Evolutionary conservation across 495 filamentous ascomycete genomes (phyloP), one percentile per base, ranked within the genome.

Genomic region (Aspergillus homomorphus): DNA sequence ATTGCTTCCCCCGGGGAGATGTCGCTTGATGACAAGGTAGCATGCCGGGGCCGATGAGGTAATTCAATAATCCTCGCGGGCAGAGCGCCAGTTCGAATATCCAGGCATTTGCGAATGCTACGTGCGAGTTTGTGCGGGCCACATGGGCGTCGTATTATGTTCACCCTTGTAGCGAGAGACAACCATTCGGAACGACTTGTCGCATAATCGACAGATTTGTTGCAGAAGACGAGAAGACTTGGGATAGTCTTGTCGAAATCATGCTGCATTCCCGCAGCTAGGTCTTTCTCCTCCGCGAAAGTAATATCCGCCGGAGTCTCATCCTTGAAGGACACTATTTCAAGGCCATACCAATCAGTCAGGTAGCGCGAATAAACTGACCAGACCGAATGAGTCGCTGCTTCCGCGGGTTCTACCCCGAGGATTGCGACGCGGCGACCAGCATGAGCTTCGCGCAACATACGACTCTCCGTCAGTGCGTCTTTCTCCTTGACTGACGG

Each of bases 51-150:
- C 14, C 51, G 54, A 54, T 55, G 56, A 18, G 33, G 65, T 30
- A 57, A 59, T 33, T 48, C 56, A n/a, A 45, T 66, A 19, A 65
- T 24, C 51, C 30, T 12, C 61, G 60, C 19, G 52, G 62, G n/a
- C 23, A 53, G 14, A n/a, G 16, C 24, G 26, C 58, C 51, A 9
- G 58, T 57, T 24, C 60, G 65, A 14, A 48, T 51, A 26, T 70
- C 65, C 4, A 79, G 48, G 45, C 69, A 74, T 41, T 67, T 73
- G 9, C 72, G 54, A 75, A 78, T 59, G 70, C 79, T 69, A 9
- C 83, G 85, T 9, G 83, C 84, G 28, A 88, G 63, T 61, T 89
- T 89, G 58, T 87, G 79, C 16, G 86, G 86, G 0, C 85, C 87
- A 57, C 79, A 83, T 5, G 82, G 82, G 38, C 77, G 80, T 22